These are phyloP conservation scores for Coniochaeta ligniaria DNA, from an alignment of 2,329 filamentous ascomycete genomes.

Conservation along the genomic window DNA sequence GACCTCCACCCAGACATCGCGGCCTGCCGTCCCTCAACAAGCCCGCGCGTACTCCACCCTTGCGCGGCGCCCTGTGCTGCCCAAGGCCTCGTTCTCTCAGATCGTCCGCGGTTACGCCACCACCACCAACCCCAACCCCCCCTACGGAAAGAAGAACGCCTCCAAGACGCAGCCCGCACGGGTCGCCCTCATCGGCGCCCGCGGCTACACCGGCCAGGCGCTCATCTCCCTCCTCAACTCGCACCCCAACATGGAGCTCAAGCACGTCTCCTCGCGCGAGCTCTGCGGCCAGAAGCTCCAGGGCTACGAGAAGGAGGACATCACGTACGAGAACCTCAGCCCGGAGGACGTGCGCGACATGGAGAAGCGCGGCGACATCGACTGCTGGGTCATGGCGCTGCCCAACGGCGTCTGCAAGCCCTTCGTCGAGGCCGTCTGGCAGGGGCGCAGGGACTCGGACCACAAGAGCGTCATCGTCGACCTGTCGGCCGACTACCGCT, in stretches of 20 bases:
- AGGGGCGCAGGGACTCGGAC: slow-evolving; percentile 45
- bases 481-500: slow-evolving; percentile 93
- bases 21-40: slow-evolving; percentile 38
- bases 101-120: slow-evolving; percentile 46
- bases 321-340: slow-evolving; percentile 85
- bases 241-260: slow-evolving; percentile 84
- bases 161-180: slow-evolving; percentile 73
- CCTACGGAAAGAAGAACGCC: slow-evolving; percentile 79
- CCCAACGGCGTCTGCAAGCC: slow-evolving; percentile 94
- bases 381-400: slow-evolving; percentile 97
- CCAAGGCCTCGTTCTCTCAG: slow-evolving; percentile 8
- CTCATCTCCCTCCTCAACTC: slow-evolving; percentile 80
- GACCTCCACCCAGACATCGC: slow-evolving; percentile 14
- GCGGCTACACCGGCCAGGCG: slow-evolving; percentile 90
- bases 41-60: slow-evolving; percentile 62
- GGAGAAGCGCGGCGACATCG: slow-evolving; percentile 76
- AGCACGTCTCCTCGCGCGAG: slow-evolving; percentile 89
- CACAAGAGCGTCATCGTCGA: slow-evolving; percentile 77
- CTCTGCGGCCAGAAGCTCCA: slow-evolving; percentile 78
- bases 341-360: slow-evolving; percentile 81
- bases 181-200: slow-evolving; percentile 82
- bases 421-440: slow-evolving; percentile 81
- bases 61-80: slow-evolving; percentile 29
- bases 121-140: slow-evolving; percentile 81
- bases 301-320: slow-evolving; percentile 85